Base-by-base conservation (phyloP, 768 basidiomycete genomes). In the Xerocomellus dryophilus region DNA sequence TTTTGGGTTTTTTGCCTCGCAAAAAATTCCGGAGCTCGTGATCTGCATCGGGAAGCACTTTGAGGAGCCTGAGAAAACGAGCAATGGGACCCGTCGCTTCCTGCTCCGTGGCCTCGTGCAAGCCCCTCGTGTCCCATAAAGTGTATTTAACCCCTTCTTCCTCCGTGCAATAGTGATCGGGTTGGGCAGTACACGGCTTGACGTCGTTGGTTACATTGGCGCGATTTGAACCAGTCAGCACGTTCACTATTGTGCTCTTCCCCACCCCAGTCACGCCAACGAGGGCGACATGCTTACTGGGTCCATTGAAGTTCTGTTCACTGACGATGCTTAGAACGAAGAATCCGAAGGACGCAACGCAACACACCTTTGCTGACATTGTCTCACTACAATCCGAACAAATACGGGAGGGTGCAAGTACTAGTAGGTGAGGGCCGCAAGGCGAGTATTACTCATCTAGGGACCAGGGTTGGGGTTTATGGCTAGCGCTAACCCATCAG, bases 171-270 rank as follows among this genome's bases (percentile, higher is more conserved):
- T 56, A 53, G 15, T 21, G 15, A 29, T n/a, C 7, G 8, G 48
- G 18, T 38, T 15, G 21, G 20, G 4, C 4, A 11, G 59, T 61
- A 34, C 54, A 56, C 7, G 52, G 55, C 5, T 2, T 3, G 36
- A 1, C 58, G 15, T 62, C 36, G 42, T 54, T 61, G 49, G 15
- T 54, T 8, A 41, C 50, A 12, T 36, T 15, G 27, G 59, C 59
- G 7, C 9, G 3, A 25, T 14, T 3, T 15, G 40, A 40, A 20
- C 36, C 51, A 6, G 9, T 21, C 39, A 64, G 54, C 38, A 64
- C 27, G 18, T 64, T 62, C 18, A 60, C 54, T 14, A 56, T 27
- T 5, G 61, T 62, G 36, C 57, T 54, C 57, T 61, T 59, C 44
- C 61, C 53, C 15, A 34, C 58, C 5, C 61, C 57, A 2, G 59